Evolutionary conservation across 345 rosid species (phyloP), one percentile per base, ranked within the genome.

Genomic region (Aurinia saxatilis): DNA sequence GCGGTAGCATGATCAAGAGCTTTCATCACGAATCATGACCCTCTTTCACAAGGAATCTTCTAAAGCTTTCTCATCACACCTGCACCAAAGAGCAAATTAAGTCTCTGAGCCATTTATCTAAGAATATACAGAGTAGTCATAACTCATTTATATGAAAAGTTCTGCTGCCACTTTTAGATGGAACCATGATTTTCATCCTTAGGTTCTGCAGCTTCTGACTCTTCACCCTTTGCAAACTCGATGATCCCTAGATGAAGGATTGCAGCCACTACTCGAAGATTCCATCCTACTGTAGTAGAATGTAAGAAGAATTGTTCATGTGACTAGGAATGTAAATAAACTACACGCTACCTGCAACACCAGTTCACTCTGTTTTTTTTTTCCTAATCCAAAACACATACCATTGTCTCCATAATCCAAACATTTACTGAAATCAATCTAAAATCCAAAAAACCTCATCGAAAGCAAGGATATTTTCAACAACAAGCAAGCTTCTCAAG

Each of bases 31-130:
- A 45, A 81, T 86, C 68, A 93, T 87, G 18, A 93, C 96, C 75
- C 99, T 96, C 76, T 93, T 87, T 67, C 95, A 84, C 49, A 93
- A 79, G 57, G 97, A 84, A 73, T 87, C 95, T 85, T 93, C 97
- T 50, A 93, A 77, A 35, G 84, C 72, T 69, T 82, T 85, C 74
- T 70, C 82, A 67, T 93, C 91, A 72, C 99, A 93, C 95, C 99
- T 90, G 70, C 50, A 73, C 79, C 65, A 75, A 46, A 53, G 51
- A n/a, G 54, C 16, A 27, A 73, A 46, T 49, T 33, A 36, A 71
- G 65, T 25, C 47, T 70, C 47, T 40, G 16, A 60, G 42, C 30
- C 31, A 36, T 50, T 59, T 56, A 29, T 68, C 18, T 14, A 53
- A 61, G 49, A 60, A 54, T 56, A 68, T 31, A 27, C 57, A 50